Evolutionary conservation across 768 basidiomycete species (phyloP).

Genomic region (Cubamyces sp.): DNA sequence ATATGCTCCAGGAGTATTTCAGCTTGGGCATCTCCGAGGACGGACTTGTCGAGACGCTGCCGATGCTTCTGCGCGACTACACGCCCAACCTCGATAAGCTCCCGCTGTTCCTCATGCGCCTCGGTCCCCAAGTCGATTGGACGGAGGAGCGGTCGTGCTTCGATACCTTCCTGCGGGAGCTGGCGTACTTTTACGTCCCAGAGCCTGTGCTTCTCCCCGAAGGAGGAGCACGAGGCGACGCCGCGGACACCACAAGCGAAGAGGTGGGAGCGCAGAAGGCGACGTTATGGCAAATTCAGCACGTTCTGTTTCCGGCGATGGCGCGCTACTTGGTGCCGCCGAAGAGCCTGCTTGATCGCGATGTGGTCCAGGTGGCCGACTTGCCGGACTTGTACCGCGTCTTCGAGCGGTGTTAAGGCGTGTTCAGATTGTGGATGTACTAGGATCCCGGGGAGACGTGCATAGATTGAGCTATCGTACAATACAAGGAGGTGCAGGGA

Average conservation of each 20-base stretch:
- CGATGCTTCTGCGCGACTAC: conserved; percentile 83
- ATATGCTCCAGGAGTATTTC: conserved; percentile 95
- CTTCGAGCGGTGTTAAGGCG: conserved; percentile 83
- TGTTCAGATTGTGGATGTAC: background rate
- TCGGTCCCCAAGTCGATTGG: conserved; percentile 98
- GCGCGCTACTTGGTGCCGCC: conserved; percentile 74
- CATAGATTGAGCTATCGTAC: background rate
- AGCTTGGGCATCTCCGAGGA: conserved; percentile 67
- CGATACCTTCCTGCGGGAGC: conserved; percentile 79
- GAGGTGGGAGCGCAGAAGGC: conserved; percentile 51
- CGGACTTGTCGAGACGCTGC: conserved; percentile 76
- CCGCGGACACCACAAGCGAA: conserved; percentile 28
- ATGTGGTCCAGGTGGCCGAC: conserved; percentile 87
- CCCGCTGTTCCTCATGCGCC: conserved; percentile 86
- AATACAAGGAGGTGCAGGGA: conserved; percentile 1
- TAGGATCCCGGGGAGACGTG: background rate
- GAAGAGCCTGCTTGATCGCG: conserved; percentile 65
- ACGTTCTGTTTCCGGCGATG: conserved; percentile 87
- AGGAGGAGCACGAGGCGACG: background rate
- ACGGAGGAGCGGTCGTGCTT: conserved; percentile 84
- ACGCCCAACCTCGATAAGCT: conserved; percentile 91
- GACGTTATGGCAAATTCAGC: conserved; percentile 86
- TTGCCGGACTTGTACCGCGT: conserved; percentile 92
- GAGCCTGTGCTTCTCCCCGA: conserved; percentile 45
- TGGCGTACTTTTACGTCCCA: conserved; percentile 90